A percentile compares a stretch with the other conserved stretches of the same genome.
Conservation (phyloP, 306 rosid genomes). For the Rosa lucieae region DNA sequence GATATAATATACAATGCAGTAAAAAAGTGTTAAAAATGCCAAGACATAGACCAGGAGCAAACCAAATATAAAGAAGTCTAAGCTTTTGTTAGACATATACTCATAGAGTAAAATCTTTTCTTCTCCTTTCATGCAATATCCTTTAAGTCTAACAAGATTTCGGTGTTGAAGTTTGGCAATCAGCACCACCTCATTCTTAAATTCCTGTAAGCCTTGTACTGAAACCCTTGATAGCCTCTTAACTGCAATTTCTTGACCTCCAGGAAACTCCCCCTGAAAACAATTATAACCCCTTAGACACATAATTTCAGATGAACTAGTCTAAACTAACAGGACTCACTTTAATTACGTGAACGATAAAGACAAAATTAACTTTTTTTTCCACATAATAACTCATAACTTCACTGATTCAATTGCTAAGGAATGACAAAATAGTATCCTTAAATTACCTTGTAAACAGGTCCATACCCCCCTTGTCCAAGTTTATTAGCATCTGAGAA, state of each 20-base stretch:
- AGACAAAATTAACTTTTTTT: not conserved
- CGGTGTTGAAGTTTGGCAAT: slow-evolving; percentile 77
- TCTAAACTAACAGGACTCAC: too few relatives aligned
- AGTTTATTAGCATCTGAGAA: too few relatives aligned
- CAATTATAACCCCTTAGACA: slow-evolving; percentile 23
- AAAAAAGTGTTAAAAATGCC: not conserved
- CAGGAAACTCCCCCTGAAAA: slow-evolving; percentile 53
- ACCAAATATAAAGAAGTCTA: slow-evolving; percentile 72
- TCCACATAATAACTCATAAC: too few relatives aligned
- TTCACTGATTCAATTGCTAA: too few relatives aligned
- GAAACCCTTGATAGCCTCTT: slow-evolving; percentile 70
- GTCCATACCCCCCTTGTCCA: too few relatives aligned
- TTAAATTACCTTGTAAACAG: too few relatives aligned
- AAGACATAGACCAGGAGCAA: slow-evolving; percentile 5
- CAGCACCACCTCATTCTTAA: slow-evolving; percentile 68
- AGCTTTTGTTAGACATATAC: slow-evolving; percentile 69
- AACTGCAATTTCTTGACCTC: slow-evolving; percentile 61
- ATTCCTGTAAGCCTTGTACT: slow-evolving; percentile 67
- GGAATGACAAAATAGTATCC: too few relatives aligned
- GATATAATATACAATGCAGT: not conserved
- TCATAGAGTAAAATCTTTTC: slow-evolving; percentile 72
- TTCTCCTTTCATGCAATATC: slow-evolving; percentile 61
- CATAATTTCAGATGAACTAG: too few relatives aligned
- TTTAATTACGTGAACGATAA: too few relatives aligned
- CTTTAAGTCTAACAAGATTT: slow-evolving; percentile 67